Percentiles rank a stretch among this genome's conserved stretches.
These are phyloP conservation scores for Fusarium kyushuense DNA, from an alignment of 2,329 filamentous ascomycete species.

Conservation along the genomic window DNA sequence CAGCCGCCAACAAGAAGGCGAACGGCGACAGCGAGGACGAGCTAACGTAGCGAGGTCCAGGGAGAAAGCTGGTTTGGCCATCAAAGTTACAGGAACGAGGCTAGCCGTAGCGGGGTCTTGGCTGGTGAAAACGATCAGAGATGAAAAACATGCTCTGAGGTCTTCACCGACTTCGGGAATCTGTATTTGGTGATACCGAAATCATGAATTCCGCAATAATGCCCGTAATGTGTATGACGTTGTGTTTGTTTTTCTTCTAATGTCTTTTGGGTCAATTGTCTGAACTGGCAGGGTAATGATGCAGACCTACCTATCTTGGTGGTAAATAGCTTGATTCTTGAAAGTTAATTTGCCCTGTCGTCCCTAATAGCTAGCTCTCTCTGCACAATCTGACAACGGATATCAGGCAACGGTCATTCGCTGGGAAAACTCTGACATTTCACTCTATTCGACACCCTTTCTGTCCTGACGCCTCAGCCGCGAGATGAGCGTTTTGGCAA, in stretches of 20 bases:
- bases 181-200: slow-evolving; percentile 24
- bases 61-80: slow-evolving; percentile 15
- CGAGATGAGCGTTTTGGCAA: slow-evolving; percentile 3
- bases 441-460: not conserved
- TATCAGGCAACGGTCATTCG: not conserved
- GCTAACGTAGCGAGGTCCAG: not conserved
- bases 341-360: slow-evolving; percentile 5
- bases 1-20: slow-evolving; percentile 18
- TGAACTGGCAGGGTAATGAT: not conserved
- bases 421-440: not conserved
- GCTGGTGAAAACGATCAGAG: not conserved
- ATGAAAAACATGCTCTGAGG: not conserved
- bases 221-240: slow-evolving; percentile 13
- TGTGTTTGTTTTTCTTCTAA: not conserved
- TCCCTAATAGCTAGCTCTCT: too few species aligned
- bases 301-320: not conserved
- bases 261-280: not conserved
- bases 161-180: slow-evolving; percentile 27
- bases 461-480: slow-evolving; percentile 16
- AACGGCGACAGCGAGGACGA: slow-evolving; percentile 22
- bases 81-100: slow-evolving; percentile 8
- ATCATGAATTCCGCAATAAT: not conserved
- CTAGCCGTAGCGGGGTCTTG: slow-evolving; percentile 24
- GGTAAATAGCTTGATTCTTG: not conserved
- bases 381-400: not conserved